Evolutionary conservation across 1,284 basidiomycete genomes (phyloP), one percentile per base, ranked within the genome.

Genomic region (Ustilago hordei): DNA sequence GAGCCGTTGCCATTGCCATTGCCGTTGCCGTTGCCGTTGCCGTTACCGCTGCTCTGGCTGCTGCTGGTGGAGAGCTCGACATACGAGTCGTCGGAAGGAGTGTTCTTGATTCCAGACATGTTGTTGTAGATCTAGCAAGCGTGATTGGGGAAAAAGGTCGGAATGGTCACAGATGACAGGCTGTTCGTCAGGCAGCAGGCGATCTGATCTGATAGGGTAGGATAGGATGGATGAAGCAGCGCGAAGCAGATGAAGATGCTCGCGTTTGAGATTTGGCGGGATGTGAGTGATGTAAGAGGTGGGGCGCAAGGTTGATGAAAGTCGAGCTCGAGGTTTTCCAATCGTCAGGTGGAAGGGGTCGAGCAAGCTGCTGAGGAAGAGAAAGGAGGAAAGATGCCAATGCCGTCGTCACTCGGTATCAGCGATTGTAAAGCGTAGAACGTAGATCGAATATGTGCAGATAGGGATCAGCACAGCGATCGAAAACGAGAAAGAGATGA

Each of bases 41-140:
- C 61, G 15, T 53, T 65, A 60, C 54, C 54, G 57, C 75, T 72
- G 62, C 54, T 67, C 75, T 77, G 75, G 70, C 70, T 77, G 65
- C 67, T 69, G 15, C 64, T 35, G 38, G 59, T 60, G n/a, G 75
- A 77, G 47, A 77, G 64, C 47, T 73, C 69, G 60, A 77, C 75
- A 53, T 67, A 77, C 59, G 66, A 69, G 67, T 77, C 75, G 64
- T 77, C 75, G 12, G 75, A 77, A 57, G 75, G 75, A 23, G 67
- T 23, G 63, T 68, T 72, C 57, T 77, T 73, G 60, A 57, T 53
- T 57, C 57, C 45, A 47, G 75, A 66, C 75, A 77, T 73, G 57
- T 8, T 69, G 58, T 34, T 15, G 31, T 15, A 15, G 6, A 28
- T 62, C n/a, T 31, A 43, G 38, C 13, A 58, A 41, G 28, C 41